Percentiles rank a stretch among this genome's conserved stretches.
These are phyloP conservation scores for Fusarium avenaceum DNA, from an alignment of 2,329 filamentous ascomycete genomes.

Conservation along the genomic window DNA sequence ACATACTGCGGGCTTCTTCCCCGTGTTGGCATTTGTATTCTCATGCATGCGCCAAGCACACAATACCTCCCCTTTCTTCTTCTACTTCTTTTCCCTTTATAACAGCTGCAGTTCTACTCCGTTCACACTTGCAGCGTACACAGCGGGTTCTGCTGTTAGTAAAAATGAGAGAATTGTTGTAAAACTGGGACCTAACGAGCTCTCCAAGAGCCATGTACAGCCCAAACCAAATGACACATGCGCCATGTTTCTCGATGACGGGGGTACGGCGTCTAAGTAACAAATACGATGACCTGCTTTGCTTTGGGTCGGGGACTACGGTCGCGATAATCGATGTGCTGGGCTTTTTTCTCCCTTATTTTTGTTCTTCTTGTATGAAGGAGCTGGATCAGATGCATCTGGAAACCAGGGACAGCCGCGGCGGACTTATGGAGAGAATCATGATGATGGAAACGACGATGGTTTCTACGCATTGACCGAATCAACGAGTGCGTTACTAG, in stretches of 20 bases:
- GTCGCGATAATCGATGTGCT: slow-evolving; percentile 35
- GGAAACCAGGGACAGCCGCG: slow-evolving; percentile 28
- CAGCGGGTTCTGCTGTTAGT: slow-evolving; percentile 24
- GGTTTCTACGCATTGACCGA: slow-evolving; percentile 29
- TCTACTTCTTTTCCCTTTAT: slow-evolving; percentile 22
- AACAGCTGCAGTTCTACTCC: slow-evolving; percentile 24
- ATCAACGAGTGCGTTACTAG: slow-evolving; percentile 31
- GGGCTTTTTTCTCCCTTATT: slow-evolving; percentile 18
- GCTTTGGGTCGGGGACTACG: slow-evolving; percentile 19
- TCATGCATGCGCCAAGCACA: slow-evolving; percentile 9
- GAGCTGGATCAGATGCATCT: slow-evolving; percentile 37
- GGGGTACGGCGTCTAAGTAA: slow-evolving; percentile 28
- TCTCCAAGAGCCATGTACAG: slow-evolving; percentile 7
- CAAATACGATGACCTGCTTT: slow-evolving; percentile 24
- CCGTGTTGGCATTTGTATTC: slow-evolving; percentile 8
- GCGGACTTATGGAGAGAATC: slow-evolving; percentile 19
- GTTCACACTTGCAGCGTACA: slow-evolving; percentile 21
- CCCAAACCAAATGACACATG: slow-evolving; percentile 13
- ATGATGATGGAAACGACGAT: slow-evolving; percentile 28
- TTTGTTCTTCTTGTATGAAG: slow-evolving; percentile 41
- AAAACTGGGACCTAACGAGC: slow-evolving; percentile 1
- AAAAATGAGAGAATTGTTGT: slow-evolving; percentile 1
- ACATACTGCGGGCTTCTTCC: slow-evolving; percentile 18
- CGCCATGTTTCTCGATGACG: slow-evolving; percentile 22
- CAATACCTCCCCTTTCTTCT: slow-evolving; percentile 8